Base-by-base conservation (phyloP, 495 filamentous ascomycete genomes). In the Evansstolkia leycettana region DNA sequence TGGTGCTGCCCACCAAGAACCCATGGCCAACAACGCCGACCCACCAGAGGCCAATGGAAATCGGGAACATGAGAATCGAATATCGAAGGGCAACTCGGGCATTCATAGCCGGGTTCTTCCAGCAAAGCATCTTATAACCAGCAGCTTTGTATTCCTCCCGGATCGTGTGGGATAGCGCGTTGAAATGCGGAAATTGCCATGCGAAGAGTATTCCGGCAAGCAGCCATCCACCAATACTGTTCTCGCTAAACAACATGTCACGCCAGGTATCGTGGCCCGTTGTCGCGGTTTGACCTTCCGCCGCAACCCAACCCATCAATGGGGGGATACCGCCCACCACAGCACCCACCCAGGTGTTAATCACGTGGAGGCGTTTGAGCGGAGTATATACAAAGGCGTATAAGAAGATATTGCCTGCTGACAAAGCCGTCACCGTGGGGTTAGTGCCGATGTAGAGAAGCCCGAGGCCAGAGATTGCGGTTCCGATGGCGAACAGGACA, bases 111-210 rank as follows among this genome's bases (percentile, higher is more conserved):
- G 85, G 85, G 52, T 96, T 92, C 15, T 76, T 73, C 84, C 88
- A 96, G 37, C 65, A 72, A 15, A 95, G 72, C 90, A 98, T 98
- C 40, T 79, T 66, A 55, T 95, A 84, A 0, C 90, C 90, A 0
- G 87, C 90, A 5, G 67, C 64, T 43, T 74, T 78, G 60, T 98
- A 98, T 47, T 98, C 92, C 1, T 93, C 81, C 6, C 84, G 68
- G 38, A 96, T 90, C 7, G 72, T 60, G 70, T 85, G 90, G 15
- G 80, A 86, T 7, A 98, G 65, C 0, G 86, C 78, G 65, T 94
- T 95, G 65, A 98, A 98, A 53, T 98, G 90, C 9, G 90, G 85
- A 49, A 96, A 96, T 54, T 98, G 90, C 90, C 90, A 98, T 1
- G 86, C 83, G 40, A 94, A 92, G 5, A 98, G 64, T 19, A 95